Percentiles rank a stretch among this genome's conserved stretches.
These are phyloP conservation scores for Adansonia rubrostipa DNA, from an alignment of 441 rosid species.

Conservation along the genomic window DNA sequence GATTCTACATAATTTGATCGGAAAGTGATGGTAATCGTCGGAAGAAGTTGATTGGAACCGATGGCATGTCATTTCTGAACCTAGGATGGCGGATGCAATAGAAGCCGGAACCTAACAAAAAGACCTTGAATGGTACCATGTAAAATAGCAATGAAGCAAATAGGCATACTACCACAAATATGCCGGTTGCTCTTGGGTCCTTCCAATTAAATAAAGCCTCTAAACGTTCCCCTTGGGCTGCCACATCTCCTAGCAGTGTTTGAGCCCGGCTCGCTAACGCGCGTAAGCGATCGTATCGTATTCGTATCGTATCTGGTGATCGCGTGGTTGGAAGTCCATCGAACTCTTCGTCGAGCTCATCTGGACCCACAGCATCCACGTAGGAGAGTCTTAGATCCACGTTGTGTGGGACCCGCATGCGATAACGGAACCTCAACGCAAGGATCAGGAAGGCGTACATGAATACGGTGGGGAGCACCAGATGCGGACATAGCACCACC, in stretches of 20 bases:
- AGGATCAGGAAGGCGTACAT: conserved; percentile 66
- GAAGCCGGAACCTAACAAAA: conserved; percentile 54
- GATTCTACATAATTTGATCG: conserved; percentile 56
- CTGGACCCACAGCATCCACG: conserved; percentile 51
- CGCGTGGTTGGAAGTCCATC: conserved; percentile 62
- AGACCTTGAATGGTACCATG: conserved; percentile 55
- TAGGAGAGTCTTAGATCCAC: conserved; percentile 56
- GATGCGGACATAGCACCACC: conserved; percentile 58
- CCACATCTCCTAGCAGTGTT: conserved; percentile 61
- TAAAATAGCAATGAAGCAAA: conserved; percentile 58
- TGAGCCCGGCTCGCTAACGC: conserved; percentile 72
- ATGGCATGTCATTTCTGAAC: conserved; percentile 69
- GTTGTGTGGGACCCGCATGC: conserved; percentile 46
- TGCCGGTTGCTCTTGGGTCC: conserved; percentile 69
- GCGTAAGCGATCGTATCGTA: conserved; percentile 61
- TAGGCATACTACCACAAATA: conserved; percentile 60
- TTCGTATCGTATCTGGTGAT: conserved; percentile 44
- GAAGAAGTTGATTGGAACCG: conserved; percentile 57
- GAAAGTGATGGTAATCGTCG: conserved; percentile 70
- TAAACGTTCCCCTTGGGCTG: conserved; percentile 67
- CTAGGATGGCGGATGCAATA: conserved; percentile 67
- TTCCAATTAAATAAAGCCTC: conserved; percentile 68
- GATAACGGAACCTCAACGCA: conserved; percentile 53
- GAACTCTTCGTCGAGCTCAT: conserved; percentile 72
- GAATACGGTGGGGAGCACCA: conserved; percentile 64